A percentile compares a stretch with the other conserved stretches of the same genome.
Conservation (phyloP, 2,329 filamentous ascomycete genomes). For the Fusarium sp. region DNA sequence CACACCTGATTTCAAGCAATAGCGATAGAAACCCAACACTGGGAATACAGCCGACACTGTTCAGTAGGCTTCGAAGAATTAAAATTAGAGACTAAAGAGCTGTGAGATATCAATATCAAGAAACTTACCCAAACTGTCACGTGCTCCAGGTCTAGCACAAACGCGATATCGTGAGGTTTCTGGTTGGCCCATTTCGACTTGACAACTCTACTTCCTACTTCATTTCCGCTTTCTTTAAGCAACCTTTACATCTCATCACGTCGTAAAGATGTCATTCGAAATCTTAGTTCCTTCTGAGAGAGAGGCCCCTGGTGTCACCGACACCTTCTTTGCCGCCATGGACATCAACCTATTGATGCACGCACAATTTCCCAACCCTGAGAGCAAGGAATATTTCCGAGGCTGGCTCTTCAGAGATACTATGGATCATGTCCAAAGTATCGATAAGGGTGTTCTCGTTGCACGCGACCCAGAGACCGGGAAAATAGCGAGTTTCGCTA, state of each 20-base stretch:
- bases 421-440: slow-evolving; percentile 40
- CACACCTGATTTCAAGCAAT: background rate
- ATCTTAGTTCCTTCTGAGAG: slow-evolving; percentile 39
- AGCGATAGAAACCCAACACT: background rate
- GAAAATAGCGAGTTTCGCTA: slow-evolving; percentile 47
- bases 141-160: slow-evolving; percentile 16
- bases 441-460: slow-evolving; percentile 46
- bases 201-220: background rate
- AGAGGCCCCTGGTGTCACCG: slow-evolving; percentile 39
- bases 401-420: slow-evolving; percentile 46
- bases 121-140: slow-evolving; percentile 4
- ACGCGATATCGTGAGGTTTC: slow-evolving; percentile 8
- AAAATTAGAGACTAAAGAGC: background rate
- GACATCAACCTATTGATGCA: slow-evolving; percentile 51
- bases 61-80: background rate
- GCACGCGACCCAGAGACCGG: slow-evolving; percentile 44
- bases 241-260: background rate
- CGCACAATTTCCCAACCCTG: slow-evolving; percentile 50
- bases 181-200: slow-evolving; percentile 27
- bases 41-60: background rate
- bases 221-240: background rate
- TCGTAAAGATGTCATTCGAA: slow-evolving; percentile 41
- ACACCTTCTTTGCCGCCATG: slow-evolving; percentile 52
- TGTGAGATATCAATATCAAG: background rate
- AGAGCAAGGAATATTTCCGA: slow-evolving; percentile 43